Evolutionary conservation across 108 stramenopile species (phyloP).

Genomic region (Conticribra guillardii): DNA sequence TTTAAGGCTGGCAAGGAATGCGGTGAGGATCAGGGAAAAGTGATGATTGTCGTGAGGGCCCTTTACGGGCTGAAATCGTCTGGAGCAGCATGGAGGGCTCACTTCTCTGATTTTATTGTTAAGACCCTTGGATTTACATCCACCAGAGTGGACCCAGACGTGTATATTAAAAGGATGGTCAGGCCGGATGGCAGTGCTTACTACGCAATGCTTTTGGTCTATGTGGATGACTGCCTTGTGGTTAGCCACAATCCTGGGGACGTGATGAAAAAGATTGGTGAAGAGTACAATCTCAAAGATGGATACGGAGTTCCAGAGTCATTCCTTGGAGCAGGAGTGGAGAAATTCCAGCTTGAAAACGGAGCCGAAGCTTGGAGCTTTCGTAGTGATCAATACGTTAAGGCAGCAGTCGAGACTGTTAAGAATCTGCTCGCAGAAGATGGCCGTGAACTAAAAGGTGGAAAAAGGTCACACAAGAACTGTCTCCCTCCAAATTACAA

Average conservation of each 20-base stretch:
- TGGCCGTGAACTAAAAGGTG: conserved; percentile 16
- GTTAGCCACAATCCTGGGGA: conserved; percentile 4
- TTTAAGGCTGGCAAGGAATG: too few relatives aligned
- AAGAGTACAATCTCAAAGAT: too few relatives aligned
- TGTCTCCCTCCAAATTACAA: conserved; percentile 27
- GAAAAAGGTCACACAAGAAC: conserved; percentile 1
- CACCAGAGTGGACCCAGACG: conserved; percentile 34
- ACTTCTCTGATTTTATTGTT: conserved; percentile 18
- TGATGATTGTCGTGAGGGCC: conserved; percentile 32
- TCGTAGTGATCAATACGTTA: too few relatives aligned
- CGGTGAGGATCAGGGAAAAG: conserved; percentile 41
- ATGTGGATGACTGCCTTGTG: too few relatives aligned
- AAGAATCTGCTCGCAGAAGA: conserved; percentile 27
- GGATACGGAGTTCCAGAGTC: not conserved
- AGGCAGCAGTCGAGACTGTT: conserved; percentile 14
- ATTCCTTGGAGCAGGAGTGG: conserved; percentile 40
- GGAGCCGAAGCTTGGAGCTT: conserved; percentile 26
- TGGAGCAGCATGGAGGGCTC: conserved; percentile 28
- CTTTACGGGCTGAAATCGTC: conserved; percentile 54
- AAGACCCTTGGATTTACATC: conserved; percentile 12
- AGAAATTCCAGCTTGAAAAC: not conserved
- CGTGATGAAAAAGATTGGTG: conserved; percentile 16
- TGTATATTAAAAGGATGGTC: conserved; percentile 15
- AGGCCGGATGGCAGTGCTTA: conserved; percentile 24
- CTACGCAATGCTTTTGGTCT: conserved; percentile 14